Evolutionary conservation across 441 rosid genomes (phyloP).

Genomic region (Hura crepitans): DNA sequence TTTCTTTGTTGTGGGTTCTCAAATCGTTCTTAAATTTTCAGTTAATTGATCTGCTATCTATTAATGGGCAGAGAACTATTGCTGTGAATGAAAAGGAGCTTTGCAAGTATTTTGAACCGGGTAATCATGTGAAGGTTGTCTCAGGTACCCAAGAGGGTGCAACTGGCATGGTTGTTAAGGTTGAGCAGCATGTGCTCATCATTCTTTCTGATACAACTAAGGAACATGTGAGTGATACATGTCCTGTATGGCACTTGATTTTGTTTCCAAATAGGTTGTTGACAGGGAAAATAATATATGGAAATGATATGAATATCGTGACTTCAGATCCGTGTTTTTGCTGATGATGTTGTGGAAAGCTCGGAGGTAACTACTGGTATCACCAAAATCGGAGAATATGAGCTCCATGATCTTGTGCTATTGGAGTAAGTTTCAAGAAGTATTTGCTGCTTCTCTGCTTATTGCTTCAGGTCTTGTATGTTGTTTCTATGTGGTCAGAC

Average conservation of each 20-base stretch:
- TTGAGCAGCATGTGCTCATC: conserved; percentile 90
- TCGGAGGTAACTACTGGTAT: conserved; percentile 94
- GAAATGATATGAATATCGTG: conserved; percentile 8
- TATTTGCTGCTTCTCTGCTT: conserved; percentile 10
- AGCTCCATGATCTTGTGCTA: conserved; percentile 93
- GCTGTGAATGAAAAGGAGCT: conserved; percentile 86
- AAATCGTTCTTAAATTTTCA: not conserved
- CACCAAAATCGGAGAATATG: conserved; percentile 88
- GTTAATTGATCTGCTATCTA: conserved; percentile 19
- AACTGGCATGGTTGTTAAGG: conserved; percentile 98
- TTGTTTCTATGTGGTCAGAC: conserved; percentile 36
- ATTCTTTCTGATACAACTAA: conserved; percentile 90
- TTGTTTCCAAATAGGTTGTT: not conserved
- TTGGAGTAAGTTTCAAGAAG: conserved; percentile 62
- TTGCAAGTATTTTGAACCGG: conserved; percentile 95
- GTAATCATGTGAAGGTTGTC: conserved; percentile 95
- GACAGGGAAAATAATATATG: not conserved
- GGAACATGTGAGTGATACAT: conserved; percentile 67
- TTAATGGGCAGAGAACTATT: conserved; percentile 63
- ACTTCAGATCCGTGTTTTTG: conserved; percentile 80
- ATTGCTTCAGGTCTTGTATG: conserved; percentile 21
- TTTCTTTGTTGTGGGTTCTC: not conserved
- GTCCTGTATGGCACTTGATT: not conserved
- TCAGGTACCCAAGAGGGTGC: conserved; percentile 93
- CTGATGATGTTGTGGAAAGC: conserved; percentile 95